Conservation (phyloP, 2,329 filamentous ascomycete genomes). For the Talaromyces sp. region DNA sequence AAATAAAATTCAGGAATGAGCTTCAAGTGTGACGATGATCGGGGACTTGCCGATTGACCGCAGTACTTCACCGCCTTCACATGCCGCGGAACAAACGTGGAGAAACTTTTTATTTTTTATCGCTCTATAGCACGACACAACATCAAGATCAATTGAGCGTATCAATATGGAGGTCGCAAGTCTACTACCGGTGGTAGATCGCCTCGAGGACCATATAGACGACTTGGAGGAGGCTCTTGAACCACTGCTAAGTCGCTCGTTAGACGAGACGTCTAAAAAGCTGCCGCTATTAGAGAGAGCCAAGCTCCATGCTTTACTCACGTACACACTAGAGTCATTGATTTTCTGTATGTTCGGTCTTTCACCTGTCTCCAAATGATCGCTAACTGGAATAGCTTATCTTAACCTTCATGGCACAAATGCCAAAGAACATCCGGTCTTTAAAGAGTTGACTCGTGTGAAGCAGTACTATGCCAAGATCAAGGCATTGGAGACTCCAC, state of each 20-base stretch:
- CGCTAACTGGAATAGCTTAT: slow-evolving; percentile 52
- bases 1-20: neutral
- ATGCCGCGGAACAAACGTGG: slow-evolving; percentile 2
- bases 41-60: neutral
- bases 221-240: slow-evolving; percentile 68
- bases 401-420: slow-evolving; percentile 75
- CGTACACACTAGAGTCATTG: slow-evolving; percentile 86
- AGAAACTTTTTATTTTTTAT: slow-evolving; percentile 9
- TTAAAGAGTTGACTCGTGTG: slow-evolving; percentile 78
- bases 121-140: neutral
- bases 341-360: slow-evolving; percentile 65
- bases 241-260: slow-evolving; percentile 64
- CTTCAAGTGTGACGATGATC: neutral
- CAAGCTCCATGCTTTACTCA: slow-evolving; percentile 82
- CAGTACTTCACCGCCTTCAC: slow-evolving; percentile 15
- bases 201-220: slow-evolving; percentile 74
- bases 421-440: slow-evolving; percentile 79
- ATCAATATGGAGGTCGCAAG: slow-evolving; percentile 53
- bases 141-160: neutral
- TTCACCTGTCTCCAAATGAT: neutral
- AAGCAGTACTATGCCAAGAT: slow-evolving; percentile 93
- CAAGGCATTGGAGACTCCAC: slow-evolving; percentile 65
- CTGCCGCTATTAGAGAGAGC: slow-evolving; percentile 91
- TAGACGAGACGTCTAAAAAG: slow-evolving; percentile 68
- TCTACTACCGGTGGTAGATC: slow-evolving; percentile 64